phyloP scores from a whole-genome alignment of 2,329 filamentous ascomycete species.

The Phyllosticta paracitricarpa region DNA sequence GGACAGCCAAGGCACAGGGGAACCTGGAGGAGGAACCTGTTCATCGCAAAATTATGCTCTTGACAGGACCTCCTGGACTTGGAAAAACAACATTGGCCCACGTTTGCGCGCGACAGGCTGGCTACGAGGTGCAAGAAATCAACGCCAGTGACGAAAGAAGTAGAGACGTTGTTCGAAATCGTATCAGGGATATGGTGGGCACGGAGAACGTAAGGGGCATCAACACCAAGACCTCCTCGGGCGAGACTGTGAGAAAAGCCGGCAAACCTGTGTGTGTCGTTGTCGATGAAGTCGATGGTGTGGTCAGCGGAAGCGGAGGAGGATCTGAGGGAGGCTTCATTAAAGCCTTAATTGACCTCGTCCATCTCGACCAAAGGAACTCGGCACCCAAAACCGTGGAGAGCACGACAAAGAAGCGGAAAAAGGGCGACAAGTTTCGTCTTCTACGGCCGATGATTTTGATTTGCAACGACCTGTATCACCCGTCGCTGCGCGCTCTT shows the following conservation, averaged over 20 bases:
- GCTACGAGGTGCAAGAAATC: constrained; percentile 94
- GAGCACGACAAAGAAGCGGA: constrained; percentile 43
- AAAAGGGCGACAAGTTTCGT: constrained; percentile 76
- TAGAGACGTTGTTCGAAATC: constrained; percentile 75
- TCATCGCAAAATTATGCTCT: constrained; percentile 77
- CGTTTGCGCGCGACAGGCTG: constrained; percentile 88
- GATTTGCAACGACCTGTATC: constrained; percentile 96
- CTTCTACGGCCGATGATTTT: constrained; percentile 81
- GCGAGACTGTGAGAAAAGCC: constrained; percentile 52
- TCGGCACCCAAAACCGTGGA: constrained; percentile 21
- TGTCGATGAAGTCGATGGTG: constrained; percentile 94
- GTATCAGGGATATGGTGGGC: constrained; percentile 82
- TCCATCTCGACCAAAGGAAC: constrained; percentile 80
- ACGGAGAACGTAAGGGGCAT: constrained; percentile 84
- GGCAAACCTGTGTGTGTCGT: constrained; percentile 86
- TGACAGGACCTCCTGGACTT: constrained; percentile 84
- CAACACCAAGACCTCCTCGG: constrained; percentile 43
- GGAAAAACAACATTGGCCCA: constrained; percentile 96
- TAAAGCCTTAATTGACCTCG: constrained; percentile 85
- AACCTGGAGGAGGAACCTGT: constrained; percentile 54
- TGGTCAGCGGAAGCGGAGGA: constrained; percentile 66
- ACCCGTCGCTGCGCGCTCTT: constrained; percentile 74
- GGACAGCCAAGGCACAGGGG: constrained; percentile 34
- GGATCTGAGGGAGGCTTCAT: constrained; percentile 85
- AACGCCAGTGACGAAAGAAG: constrained; percentile 96